Percentiles rank a stretch among this genome's conserved stretches.
These are phyloP conservation scores for Fistulifera pelliculosa DNA, from an alignment of 108 stramenopile species.

Conservation along the genomic window DNA sequence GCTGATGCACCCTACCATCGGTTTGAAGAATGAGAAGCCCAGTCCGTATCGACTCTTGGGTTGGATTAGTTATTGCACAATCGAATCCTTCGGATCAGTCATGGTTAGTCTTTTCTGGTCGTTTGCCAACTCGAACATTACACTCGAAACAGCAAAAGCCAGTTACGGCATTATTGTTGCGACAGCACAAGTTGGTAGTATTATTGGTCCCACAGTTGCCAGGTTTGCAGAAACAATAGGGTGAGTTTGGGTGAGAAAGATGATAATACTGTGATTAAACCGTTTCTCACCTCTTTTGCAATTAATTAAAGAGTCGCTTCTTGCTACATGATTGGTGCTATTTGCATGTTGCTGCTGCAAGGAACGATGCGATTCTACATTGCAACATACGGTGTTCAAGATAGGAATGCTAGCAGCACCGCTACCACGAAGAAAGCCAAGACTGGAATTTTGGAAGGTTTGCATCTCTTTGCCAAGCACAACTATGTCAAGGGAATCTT, in stretches of 20 bases:
- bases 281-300: too few relatives aligned
- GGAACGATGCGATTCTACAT: constrained; percentile 89
- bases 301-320: constrained; percentile 60
- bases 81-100: constrained; percentile 93
- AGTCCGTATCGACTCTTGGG: constrained; percentile 74
- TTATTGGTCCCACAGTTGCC: constrained; percentile 89
- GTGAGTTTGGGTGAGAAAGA: too few relatives aligned
- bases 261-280: too few relatives aligned
- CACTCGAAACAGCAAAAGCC: constrained; percentile 86
- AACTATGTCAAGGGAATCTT: constrained; percentile 97
- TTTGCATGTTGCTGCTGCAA: constrained; percentile 78
- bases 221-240: constrained; percentile 30
- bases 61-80: constrained; percentile 92
- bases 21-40: constrained; percentile 71
- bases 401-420: constrained; percentile 30
- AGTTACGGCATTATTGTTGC: constrained; percentile 95
- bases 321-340: constrained; percentile 71
- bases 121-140: constrained; percentile 88
- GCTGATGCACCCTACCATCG: constrained; percentile 80
- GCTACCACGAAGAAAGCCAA: constrained; percentile 18
- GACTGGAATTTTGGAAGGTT: constrained; percentile 90
- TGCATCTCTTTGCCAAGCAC: constrained; percentile 83
- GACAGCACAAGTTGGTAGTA: constrained; percentile 88
- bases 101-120: constrained; percentile 94
- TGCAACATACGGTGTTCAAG: constrained; percentile 56